Evolutionary conservation across 1,284 basidiomycete species (phyloP), one percentile per base, ranked within the genome.

Genomic region (Apiotrichum montevideense): DNA sequence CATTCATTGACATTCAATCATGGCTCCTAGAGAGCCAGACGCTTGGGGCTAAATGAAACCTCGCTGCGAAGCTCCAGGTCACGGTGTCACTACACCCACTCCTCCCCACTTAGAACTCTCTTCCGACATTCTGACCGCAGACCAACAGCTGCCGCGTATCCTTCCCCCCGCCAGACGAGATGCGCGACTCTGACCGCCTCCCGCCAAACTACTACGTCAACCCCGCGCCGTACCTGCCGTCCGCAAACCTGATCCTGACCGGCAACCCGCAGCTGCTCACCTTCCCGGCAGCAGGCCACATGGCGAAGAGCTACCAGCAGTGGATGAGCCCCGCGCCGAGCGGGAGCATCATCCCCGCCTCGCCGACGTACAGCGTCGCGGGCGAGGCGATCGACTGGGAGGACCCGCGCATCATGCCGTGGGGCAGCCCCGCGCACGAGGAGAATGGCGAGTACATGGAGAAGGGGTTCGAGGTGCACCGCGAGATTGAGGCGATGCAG

Each of bases 371-470:
- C n/a, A 46, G 37, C 4, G 61, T 66, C 40, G 57, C 63, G 7
- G 52, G 57, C 14, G 64, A 15, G 32, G 4, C 51, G 13, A 56
- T 74, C 11, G 54, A 70, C 57, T 76, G 74, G 74, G 55, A 59
- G 11, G 73, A 76, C 60, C 57, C 60, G 44, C 58, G 74, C 52
- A 67, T 76, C 35, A 66, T 70, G 55, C 50, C 46, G 35, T 74
- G 72, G 73, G 52, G 35, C 35, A 58, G 67, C 8, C 47, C 47
- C 6, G 72, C 70, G 58, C 61, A 65, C 45, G 58, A 61, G 49
- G 64, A 71, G 57, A 74, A 74, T 58, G 62, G 58, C 21, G 61
- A 63, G 46, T 74, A 62, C 57, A 57, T 71, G 11, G 65, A 66
- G 45, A 56, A 62, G 50, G 55, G 57, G 37, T 46, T 63, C 49